Evolutionary conservation across 805 yeast species (phyloP).

Genomic region (Kluyveromyces lactis): DNA sequence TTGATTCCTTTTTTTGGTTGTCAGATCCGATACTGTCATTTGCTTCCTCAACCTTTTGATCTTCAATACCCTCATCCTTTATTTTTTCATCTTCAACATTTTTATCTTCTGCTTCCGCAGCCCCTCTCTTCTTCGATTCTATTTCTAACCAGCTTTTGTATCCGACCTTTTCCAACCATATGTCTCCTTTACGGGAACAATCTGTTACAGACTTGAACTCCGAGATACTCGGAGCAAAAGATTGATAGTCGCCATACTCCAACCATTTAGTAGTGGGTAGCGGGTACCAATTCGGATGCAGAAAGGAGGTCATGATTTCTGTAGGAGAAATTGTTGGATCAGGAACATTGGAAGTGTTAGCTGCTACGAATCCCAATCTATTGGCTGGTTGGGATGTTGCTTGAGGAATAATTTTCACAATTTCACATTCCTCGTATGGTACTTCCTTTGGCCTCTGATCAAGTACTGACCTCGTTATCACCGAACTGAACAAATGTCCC

Average conservation of each 20-base stretch:
- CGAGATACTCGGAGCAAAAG: constrained; percentile 62
- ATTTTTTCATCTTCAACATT: constrained; percentile 11
- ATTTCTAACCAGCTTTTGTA: constrained; percentile 28
- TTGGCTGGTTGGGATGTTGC: constrained; percentile 31
- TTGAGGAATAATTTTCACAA: constrained; percentile 61
- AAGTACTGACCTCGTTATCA: constrained; percentile 56
- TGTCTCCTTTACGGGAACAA: constrained; percentile 40
- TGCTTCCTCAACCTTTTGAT: no score
- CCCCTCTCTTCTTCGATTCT: constrained; percentile 4
- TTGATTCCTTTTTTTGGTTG: not conserved
- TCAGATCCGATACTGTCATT: no score
- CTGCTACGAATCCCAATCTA: constrained; percentile 39
- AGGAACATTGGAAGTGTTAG: constrained; percentile 36
- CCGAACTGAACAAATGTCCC: constrained; percentile 72
- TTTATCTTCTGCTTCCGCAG: constrained; percentile 3
- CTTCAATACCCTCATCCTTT: constrained; percentile 5
- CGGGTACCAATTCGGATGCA: constrained; percentile 58
- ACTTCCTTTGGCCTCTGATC: constrained; percentile 67
- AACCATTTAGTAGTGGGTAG: constrained; percentile 63
- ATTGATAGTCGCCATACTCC: constrained; percentile 37
- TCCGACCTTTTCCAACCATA: constrained; percentile 49
- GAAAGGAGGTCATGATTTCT: constrained; percentile 44
- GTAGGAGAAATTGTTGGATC: constrained; percentile 44
- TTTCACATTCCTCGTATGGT: constrained; percentile 52
- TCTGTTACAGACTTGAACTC: constrained; percentile 49